phyloP scores from a whole-genome alignment of 2,329 filamentous ascomycete species.

The Helminthosporium solani region DNA sequence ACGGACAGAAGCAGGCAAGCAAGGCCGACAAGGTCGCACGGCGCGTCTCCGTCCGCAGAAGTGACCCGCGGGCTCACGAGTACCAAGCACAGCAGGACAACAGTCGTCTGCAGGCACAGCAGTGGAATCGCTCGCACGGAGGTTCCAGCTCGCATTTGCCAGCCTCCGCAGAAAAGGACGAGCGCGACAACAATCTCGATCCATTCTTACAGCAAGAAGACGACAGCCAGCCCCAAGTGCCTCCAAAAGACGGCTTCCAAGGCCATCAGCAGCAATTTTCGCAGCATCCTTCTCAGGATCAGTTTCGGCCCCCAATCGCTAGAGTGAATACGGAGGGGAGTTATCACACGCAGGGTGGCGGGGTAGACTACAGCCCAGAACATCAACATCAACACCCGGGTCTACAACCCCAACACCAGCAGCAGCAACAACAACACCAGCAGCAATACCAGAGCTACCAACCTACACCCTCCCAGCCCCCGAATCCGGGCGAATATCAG shows the following conservation, averaged over 20 bases:
- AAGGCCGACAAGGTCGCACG: conserved; percentile 35
- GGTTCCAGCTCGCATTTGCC: conserved; percentile 38
- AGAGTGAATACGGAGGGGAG: conserved; percentile 43
- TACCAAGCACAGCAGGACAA: conserved; percentile 29
- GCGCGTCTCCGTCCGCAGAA: conserved; percentile 40
- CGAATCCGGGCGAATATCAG: conserved; percentile 32
- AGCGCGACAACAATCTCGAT: conserved; percentile 35
- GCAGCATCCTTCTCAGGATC: conserved; percentile 32
- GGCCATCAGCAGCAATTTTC: conserved; percentile 29
- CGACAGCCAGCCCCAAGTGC: conserved; percentile 31
- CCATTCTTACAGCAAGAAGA: conserved; percentile 41
- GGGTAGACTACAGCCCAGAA: conserved; percentile 44
- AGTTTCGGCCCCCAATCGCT: conserved; percentile 41
- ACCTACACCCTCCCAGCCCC: conserved; percentile 19
- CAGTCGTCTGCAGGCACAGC: conserved; percentile 21
- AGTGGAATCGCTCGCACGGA: conserved; percentile 18
- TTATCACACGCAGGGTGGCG: conserved; percentile 41
- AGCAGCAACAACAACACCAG: conserved; percentile 18
- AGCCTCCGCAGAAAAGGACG: conserved; percentile 41
- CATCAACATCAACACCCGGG: conserved; percentile 27
- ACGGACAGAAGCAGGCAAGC: conserved; percentile 26
- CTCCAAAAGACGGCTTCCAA: conserved; percentile 40
- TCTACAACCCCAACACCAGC: conserved; percentile 9
- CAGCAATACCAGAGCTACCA: conserved; percentile 34
- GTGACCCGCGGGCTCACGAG: conserved; percentile 29